Percentiles rank a stretch among this genome's conserved stretches.
Evolutionary conservation across 257 asterid species (phyloP).

Genomic region (Phtheirospermum japonicum): DNA sequence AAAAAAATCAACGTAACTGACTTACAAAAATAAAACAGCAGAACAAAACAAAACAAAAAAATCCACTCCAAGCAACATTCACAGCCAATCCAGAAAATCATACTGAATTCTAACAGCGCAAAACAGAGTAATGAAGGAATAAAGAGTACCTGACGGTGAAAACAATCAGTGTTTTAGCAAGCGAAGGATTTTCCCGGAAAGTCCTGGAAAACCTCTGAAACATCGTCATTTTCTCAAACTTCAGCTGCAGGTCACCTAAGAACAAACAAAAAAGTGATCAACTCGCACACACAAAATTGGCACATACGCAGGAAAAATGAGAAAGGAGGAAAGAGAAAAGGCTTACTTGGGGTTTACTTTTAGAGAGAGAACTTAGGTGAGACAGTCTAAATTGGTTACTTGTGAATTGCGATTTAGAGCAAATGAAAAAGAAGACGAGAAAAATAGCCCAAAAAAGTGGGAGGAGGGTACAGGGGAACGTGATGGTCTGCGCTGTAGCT

Average conservation of each 20-base stretch:
- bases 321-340: neutral
- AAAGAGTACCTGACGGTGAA: slow-evolving; percentile 58
- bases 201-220: slow-evolving; percentile 53
- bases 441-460: slow-evolving; percentile 31
- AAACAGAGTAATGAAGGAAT: neutral
- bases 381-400: neutral
- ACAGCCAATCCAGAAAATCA: neutral
- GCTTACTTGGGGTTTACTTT: slow-evolving; percentile 13
- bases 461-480: slow-evolving; percentile 31
- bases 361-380: slow-evolving; percentile 24
- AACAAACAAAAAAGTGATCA: slow-evolving; percentile 3
- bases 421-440: neutral
- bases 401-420: slow-evolving; percentile 1
- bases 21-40: slow-evolving; percentile 11
- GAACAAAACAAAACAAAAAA: neutral
- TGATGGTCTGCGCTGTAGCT: slow-evolving; percentile 29
- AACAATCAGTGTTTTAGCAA: slow-evolving; percentile 55
- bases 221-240: slow-evolving; percentile 36
- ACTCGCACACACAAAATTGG: neutral
- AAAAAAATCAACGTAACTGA: neutral
- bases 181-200: slow-evolving; percentile 55
- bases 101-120: neutral
- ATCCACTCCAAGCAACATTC: slow-evolving; percentile 17
- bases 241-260: slow-evolving; percentile 33
- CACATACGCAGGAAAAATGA: neutral